These are phyloP conservation scores for Monosporascus sp. DNA, from an alignment of 2,329 filamentous ascomycete genomes.

Conservation along the genomic window DNA sequence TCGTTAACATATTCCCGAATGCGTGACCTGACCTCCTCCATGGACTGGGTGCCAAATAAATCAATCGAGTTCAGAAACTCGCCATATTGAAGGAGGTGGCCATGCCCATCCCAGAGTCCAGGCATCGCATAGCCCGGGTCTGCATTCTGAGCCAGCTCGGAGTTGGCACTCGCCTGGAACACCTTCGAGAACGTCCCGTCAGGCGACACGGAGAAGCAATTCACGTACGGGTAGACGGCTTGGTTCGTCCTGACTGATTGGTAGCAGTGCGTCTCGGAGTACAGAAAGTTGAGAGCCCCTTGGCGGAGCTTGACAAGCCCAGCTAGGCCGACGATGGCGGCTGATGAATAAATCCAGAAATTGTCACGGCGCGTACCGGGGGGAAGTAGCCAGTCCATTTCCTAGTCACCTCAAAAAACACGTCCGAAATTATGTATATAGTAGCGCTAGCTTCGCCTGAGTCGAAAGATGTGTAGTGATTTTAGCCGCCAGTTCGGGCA, in stretches of 20 bases:
- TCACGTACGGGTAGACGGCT: constrained; percentile 30
- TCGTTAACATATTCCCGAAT: constrained; percentile 45
- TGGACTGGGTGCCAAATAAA: constrained; percentile 53
- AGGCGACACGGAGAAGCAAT: constrained; percentile 50
- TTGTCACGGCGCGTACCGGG: constrained; percentile 13
- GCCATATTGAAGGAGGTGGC: constrained; percentile 60
- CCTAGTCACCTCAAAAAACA: neutral
- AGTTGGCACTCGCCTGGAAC: constrained; percentile 29
- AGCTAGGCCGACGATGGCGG: constrained; percentile 15
- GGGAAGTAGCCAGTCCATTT: constrained; percentile 17
- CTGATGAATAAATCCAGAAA: constrained; percentile 15
- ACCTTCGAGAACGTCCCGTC: constrained; percentile 48
- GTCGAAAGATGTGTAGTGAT: too few species aligned
- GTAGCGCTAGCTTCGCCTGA: too few species aligned
- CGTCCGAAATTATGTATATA: neutral
- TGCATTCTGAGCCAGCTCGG: constrained; percentile 23
- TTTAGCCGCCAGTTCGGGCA: too few species aligned
- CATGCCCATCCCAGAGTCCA: constrained; percentile 67
- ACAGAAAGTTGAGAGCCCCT: constrained; percentile 14
- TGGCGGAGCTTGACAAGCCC: constrained; percentile 18
- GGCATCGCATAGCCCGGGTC: constrained; percentile 54
- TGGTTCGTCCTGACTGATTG: constrained; percentile 38
- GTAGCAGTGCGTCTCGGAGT: constrained; percentile 36
- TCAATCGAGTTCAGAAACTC: constrained; percentile 63
- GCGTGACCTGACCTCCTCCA: constrained; percentile 48